Evolutionary conservation across 768 basidiomycete genomes (phyloP), one percentile per base, ranked within the genome.

Genomic region (Naganishia randhawae): DNA sequence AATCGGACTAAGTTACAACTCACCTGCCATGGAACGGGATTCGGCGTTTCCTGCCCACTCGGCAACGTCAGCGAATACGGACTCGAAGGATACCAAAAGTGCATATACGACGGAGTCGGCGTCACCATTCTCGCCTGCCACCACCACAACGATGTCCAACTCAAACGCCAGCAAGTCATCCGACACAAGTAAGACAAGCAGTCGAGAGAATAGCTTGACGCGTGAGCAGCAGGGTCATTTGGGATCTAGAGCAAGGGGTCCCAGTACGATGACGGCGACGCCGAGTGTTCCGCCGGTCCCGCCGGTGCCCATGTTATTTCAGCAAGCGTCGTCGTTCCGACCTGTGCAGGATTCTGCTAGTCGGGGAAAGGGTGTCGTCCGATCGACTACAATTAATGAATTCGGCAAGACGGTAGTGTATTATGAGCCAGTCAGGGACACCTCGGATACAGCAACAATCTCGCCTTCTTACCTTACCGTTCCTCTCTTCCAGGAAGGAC

Each of bases 381-480:
- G 48, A 35, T 70, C 65, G 65, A 65, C 42, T 3, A 66, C 69
- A 5, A 19, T 63, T n/a, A 48, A 52, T 25, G 32, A 57, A n/a
- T 25, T 63, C 11, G 35, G 57, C 1, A 42, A 25, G 25, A 50
- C 71, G 9, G 63, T 51, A 25, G 57, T 39, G 11, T 62, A 66
- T 17, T 73, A 70, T 31, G 70, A 68, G 1, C 57, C 57, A 0
- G 35, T 70, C 57, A 66, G 57, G 50, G 69, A 70, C 29, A 31
- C 42, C 2, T 33, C 57, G 13, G n/a, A 25, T 42, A 25, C n/a
- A 25, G n/a, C 55, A n/a, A n/a, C n/a, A 8, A 25, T 48, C 19
- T 33, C 51, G 17, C n/a, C 33, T 16, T 35, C 22, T 25, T 88
- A 94, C 92, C 1, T 91, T 91, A 0, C 86, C 85, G 11, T 88